Base-by-base conservation (phyloP, 805 yeast species). In the Schwanniomyces yamadae region DNA sequence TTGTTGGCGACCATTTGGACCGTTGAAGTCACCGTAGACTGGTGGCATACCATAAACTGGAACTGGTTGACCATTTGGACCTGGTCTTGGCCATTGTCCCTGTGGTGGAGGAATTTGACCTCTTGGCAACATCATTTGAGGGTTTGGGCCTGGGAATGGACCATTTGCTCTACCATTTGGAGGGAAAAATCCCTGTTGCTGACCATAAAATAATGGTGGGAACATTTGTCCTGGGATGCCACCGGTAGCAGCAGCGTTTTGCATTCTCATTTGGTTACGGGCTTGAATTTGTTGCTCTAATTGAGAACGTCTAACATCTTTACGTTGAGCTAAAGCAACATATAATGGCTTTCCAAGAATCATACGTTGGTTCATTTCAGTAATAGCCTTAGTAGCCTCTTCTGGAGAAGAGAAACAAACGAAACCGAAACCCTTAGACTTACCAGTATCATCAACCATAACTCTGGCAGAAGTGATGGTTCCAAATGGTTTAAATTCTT, bases 241-340 rank as follows among this genome's bases (percentile, higher is more conserved):
- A 46, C 83, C 84, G 49, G 84, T 79, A 49, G 95, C 95, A 52
- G 87, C 87, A 64, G 90, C 95, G 70, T 89, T 96, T 77, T 91
- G 98, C 78, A 89, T 78, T 78, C 97, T 87, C 84, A 90, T 80
- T 73, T 91, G 97, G 80, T 87, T 88, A 77, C 96, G 87, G 51
- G 96, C 97, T 69, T 86, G 95, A 63, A 89, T 85, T 73, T 93
- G 98, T 75, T 93, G 98, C 67, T 88, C 91, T 66, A 93, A 77
- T 76, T 93, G 98, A 55, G 87, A 79, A 66, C 95, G 84, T 80
- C 99, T 89, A 40, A 88, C 95, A 55, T 91, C 99, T 75, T 88
- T 91, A 70, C 96, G 86, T 80, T 93, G 99, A 54, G 99, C 99
- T 61, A 93, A 81, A 44, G 97, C 96, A 70, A 93, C 99, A 66